phyloP scores from a whole-genome alignment of 2,329 filamentous ascomycete genomes.

The Aspergillus sp. region DNA sequence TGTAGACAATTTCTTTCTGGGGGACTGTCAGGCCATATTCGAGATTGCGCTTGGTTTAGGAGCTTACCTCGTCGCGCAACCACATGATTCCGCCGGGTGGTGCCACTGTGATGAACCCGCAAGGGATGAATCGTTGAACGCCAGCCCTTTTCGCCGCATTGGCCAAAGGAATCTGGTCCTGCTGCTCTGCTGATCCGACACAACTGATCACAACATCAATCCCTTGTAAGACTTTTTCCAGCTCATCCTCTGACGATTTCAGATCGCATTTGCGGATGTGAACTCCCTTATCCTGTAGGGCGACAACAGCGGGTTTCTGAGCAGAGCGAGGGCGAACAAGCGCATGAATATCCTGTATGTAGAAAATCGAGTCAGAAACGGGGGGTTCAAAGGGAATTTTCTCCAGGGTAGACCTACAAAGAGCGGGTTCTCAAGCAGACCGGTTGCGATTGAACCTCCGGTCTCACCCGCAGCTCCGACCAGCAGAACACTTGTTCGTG shows the following conservation, averaged over 20 bases:
- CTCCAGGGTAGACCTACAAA: conserved; percentile 22
- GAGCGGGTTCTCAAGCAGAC: conserved; percentile 36
- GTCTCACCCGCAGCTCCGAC: conserved; percentile 47
- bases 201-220: conserved; percentile 54
- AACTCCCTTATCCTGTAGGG: conserved; percentile 50
- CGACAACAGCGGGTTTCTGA: conserved; percentile 50
- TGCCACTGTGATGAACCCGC: conserved; percentile 53
- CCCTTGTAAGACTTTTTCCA: conserved; percentile 48
- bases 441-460: conserved; percentile 44
- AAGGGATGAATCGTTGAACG: conserved; percentile 58
- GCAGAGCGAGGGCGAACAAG: conserved; percentile 53
- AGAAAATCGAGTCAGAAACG: background rate
- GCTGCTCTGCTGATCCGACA: conserved; percentile 41
- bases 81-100: conserved; percentile 52
- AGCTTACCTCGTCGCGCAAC: conserved; percentile 45
- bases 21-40: background rate
- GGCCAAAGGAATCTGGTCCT: conserved; percentile 52
- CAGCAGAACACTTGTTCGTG: conserved; percentile 42
- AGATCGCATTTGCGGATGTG: conserved; percentile 52
- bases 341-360: conserved; percentile 52
- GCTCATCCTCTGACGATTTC: conserved; percentile 44
- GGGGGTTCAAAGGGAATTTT: conserved; percentile 11
- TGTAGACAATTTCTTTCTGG: conserved; percentile 57
- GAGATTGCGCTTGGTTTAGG: background rate
- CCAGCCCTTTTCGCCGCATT: conserved; percentile 56